These are phyloP conservation scores for Westerdykella ornata DNA, from an alignment of 2,329 filamentous ascomycete genomes.

Conservation along the genomic window DNA sequence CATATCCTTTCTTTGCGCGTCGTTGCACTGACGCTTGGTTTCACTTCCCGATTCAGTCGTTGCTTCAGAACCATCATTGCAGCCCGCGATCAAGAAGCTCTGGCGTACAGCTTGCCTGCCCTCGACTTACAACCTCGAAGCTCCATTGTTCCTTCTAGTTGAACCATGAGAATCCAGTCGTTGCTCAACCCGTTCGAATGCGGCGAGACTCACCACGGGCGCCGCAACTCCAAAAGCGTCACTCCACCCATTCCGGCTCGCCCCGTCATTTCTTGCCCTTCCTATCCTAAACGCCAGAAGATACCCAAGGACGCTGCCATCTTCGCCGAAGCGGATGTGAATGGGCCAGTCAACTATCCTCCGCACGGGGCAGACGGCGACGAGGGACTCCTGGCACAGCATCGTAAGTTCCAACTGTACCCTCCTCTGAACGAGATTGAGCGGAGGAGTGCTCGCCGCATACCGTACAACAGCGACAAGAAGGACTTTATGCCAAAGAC, in stretches of 20 bases:
- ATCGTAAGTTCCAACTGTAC: slow-evolving; percentile 59
- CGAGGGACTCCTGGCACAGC: slow-evolving; percentile 49
- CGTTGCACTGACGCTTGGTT: slow-evolving; percentile 22
- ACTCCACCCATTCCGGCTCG: slow-evolving; percentile 8
- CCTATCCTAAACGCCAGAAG: slow-evolving; percentile 45
- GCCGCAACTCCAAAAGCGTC: slow-evolving; percentile 12
- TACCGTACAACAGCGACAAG: slow-evolving; percentile 92
- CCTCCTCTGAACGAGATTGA: slow-evolving; percentile 54
- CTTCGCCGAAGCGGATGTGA: slow-evolving; percentile 52
- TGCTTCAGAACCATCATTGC: slow-evolving; percentile 17
- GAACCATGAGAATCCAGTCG: slow-evolving; percentile 36
- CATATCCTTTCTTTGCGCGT: slow-evolving; percentile 4
- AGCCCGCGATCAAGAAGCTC: slow-evolving; percentile 9
- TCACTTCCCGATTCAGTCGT: slow-evolving; percentile 9
- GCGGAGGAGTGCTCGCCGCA: slow-evolving; percentile 53
- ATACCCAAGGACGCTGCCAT: slow-evolving; percentile 59
- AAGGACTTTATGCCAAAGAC: slow-evolving; percentile 83
- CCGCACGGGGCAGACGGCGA: slow-evolving; percentile 60
- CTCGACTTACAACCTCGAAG: slow-evolving; percentile 3
- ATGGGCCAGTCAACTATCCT: slow-evolving; percentile 64
- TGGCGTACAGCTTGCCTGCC: slow-evolving; percentile 5
- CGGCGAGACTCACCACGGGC: slow-evolving; percentile 10
- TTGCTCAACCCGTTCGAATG: slow-evolving; percentile 36
- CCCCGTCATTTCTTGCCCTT: slow-evolving; percentile 4
- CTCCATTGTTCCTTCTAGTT: background rate